These are phyloP conservation scores for Bipolaris zeicola DNA, from an alignment of 2,329 filamentous ascomycete genomes.

Conservation along the genomic window DNA sequence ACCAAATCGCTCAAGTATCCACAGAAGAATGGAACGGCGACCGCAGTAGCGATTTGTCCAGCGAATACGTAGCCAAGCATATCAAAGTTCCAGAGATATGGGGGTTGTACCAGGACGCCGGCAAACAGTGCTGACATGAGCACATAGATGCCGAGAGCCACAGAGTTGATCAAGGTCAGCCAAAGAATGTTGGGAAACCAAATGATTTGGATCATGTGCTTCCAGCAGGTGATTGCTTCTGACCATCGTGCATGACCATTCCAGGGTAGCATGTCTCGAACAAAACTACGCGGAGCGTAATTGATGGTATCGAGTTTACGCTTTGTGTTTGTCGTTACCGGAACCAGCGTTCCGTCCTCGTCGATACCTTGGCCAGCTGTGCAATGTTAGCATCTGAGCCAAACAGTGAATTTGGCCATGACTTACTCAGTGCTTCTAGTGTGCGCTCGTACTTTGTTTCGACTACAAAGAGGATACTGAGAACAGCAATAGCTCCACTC, in stretches of 20 bases:
- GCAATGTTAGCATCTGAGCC: neutral
- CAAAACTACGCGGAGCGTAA: constrained; percentile 10
- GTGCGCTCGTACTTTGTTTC: constrained; percentile 18
- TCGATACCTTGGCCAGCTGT: constrained; percentile 16
- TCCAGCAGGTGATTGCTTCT: constrained; percentile 16
- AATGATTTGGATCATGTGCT: constrained; percentile 18
- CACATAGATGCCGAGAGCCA: constrained; percentile 16
- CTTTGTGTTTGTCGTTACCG: constrained; percentile 13
- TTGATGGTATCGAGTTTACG: constrained; percentile 12
- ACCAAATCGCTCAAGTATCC: constrained; percentile 12
- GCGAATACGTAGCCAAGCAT: constrained; percentile 18
- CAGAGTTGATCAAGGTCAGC: constrained; percentile 12
- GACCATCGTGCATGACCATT: constrained; percentile 15
- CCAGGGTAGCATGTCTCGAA: constrained; percentile 17
- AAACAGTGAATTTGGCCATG: neutral
- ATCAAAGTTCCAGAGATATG: constrained; percentile 15
- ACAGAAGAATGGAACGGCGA: constrained; percentile 17
- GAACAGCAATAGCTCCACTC: constrained; percentile 11
- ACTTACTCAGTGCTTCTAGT: constrained; percentile 16
- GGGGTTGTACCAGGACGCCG: constrained; percentile 11
- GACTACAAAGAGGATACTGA: constrained; percentile 14
- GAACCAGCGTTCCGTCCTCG: constrained; percentile 13
- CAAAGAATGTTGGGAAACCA: constrained; percentile 21
- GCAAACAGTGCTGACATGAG: constrained; percentile 20
- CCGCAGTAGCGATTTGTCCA: constrained; percentile 13